These are phyloP conservation scores for Tulasnella sp. DNA, from an alignment of 768 basidiomycete genomes.

Conservation along the genomic window DNA sequence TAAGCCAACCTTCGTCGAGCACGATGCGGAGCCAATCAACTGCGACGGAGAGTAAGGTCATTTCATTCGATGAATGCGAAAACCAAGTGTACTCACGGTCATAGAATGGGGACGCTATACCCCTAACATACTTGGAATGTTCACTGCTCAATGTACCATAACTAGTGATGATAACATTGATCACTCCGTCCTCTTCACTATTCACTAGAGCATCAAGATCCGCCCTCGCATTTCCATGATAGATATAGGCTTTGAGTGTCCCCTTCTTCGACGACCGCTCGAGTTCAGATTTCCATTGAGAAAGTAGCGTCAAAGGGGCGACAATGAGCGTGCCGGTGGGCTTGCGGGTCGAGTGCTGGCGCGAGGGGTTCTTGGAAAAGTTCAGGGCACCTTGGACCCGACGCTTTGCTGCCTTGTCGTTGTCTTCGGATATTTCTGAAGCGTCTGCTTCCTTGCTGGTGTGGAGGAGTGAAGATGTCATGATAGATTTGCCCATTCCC, in stretches of 20 bases:
- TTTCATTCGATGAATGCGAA: neutral
- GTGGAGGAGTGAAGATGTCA: conserved; percentile 89
- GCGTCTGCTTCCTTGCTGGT: conserved; percentile 61
- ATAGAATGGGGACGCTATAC: conserved; percentile 60
- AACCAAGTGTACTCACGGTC: conserved; percentile 48
- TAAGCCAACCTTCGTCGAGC: conserved; percentile 64
- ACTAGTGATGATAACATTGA: conserved; percentile 86
- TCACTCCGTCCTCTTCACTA: conserved; percentile 56
- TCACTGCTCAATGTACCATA: conserved; percentile 93
- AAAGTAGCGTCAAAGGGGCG: conserved; percentile 85
- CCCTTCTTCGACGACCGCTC: conserved; percentile 76
- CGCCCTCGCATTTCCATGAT: conserved; percentile 87
- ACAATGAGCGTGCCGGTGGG: conserved; percentile 79
- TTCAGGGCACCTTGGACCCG: conserved; percentile 39
- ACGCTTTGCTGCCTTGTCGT: neutral
- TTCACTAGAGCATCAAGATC: conserved; percentile 65
- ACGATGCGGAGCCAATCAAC: conserved; percentile 82
- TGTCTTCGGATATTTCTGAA: conserved; percentile 31
- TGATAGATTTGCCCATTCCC: conserved; percentile 97
- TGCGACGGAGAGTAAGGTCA: conserved; percentile 42
- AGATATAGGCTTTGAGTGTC: conserved; percentile 67
- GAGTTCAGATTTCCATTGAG: conserved; percentile 96
- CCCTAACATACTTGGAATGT: conserved; percentile 57
- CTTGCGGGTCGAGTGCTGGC: conserved; percentile 42
- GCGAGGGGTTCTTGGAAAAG: conserved; percentile 44